Evolutionary conservation across 208 protist species (phyloP).

Genomic region (Strigomonas oncopelti): DNA sequence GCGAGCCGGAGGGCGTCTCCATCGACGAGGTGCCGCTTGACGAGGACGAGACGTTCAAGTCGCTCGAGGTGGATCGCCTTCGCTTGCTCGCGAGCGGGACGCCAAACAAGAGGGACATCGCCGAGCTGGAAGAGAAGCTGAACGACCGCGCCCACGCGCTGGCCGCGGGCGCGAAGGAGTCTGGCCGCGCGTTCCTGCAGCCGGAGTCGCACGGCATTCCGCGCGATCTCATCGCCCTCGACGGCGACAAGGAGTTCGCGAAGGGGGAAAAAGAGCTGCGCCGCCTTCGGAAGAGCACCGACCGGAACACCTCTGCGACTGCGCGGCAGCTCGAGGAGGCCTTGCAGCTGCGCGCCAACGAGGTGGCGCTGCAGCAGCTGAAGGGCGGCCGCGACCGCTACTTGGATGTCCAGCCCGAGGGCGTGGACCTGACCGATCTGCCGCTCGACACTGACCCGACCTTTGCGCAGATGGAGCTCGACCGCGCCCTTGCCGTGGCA

Average conservation of each 20-base stretch:
- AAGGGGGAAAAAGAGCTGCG: constrained; percentile 46
- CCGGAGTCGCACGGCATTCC: constrained; percentile 47
- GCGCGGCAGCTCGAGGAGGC: constrained; percentile 17
- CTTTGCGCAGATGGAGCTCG: constrained; percentile 48
- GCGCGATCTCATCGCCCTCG: constrained; percentile 35
- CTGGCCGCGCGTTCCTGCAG: constrained; percentile 48
- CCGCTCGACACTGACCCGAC: constrained; percentile 47
- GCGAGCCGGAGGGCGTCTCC: constrained; percentile 62
- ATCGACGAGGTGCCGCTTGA: constrained; percentile 59
- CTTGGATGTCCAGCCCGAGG: constrained; percentile 42
- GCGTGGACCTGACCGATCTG: constrained; percentile 56
- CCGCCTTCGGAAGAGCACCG: constrained; percentile 13
- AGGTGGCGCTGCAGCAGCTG: constrained; percentile 41
- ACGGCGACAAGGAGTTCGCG: constrained; percentile 40
- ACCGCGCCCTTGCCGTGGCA: constrained; percentile 59
- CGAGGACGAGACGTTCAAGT: constrained; percentile 40
- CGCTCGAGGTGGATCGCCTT: constrained; percentile 39
- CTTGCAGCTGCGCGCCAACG: constrained; percentile 44
- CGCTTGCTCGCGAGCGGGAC: constrained; percentile 27
- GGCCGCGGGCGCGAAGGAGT: constrained; percentile 42
- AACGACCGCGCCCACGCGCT: constrained; percentile 64
- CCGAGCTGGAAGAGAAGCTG: constrained; percentile 40
- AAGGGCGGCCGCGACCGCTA: constrained; percentile 49
- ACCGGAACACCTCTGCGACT: constrained; percentile 18
- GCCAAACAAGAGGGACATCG: constrained; percentile 29